These are phyloP conservation scores for Cryptosporidium meleagridis DNA, from an alignment of 169 alveolate genomes.

Conservation along the genomic window DNA sequence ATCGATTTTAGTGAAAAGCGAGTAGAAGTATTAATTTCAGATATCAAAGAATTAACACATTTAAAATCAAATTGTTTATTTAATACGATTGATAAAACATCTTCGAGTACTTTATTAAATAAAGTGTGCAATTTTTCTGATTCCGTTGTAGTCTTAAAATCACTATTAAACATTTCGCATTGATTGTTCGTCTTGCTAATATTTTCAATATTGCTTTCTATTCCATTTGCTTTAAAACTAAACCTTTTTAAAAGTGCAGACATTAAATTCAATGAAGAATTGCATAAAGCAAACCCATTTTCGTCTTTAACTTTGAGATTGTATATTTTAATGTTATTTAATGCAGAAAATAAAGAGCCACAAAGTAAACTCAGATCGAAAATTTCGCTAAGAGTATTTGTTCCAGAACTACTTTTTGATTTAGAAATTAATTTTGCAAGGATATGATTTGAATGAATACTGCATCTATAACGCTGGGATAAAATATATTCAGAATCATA, in stretches of 20 bases:
- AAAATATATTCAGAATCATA: not conserved
- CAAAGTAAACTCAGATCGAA: slow-evolving; percentile 21
- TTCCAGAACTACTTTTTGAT: slow-evolving; percentile 4
- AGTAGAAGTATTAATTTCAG: not conserved
- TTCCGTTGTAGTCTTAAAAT: not conserved
- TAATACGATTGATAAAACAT: not conserved
- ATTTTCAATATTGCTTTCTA: not conserved
- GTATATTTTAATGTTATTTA: slow-evolving; percentile 17
- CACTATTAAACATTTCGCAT: not conserved
- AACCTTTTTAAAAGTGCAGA: slow-evolving; percentile 52
- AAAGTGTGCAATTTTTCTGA: not conserved
- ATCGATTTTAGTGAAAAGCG: slow-evolving; percentile 27
- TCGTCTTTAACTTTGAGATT: not conserved
- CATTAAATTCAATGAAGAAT: slow-evolving; percentile 46
- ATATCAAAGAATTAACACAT: not conserved
- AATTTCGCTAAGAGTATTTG: slow-evolving; percentile 20
- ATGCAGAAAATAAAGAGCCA: slow-evolving; percentile 33
- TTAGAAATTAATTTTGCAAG: slow-evolving; percentile 22
- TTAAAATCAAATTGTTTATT: not conserved
- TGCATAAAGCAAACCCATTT: slow-evolving; percentile 21
- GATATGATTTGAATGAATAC: slow-evolving; percentile 39
- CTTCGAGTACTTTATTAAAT: not conserved
- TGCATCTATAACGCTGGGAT: not conserved
- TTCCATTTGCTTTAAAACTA: slow-evolving; percentile 9
- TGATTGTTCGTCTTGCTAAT: not conserved